phyloP scores from a whole-genome alignment of 1,284 basidiomycete species.

The Ustilago trichophora region DNA sequence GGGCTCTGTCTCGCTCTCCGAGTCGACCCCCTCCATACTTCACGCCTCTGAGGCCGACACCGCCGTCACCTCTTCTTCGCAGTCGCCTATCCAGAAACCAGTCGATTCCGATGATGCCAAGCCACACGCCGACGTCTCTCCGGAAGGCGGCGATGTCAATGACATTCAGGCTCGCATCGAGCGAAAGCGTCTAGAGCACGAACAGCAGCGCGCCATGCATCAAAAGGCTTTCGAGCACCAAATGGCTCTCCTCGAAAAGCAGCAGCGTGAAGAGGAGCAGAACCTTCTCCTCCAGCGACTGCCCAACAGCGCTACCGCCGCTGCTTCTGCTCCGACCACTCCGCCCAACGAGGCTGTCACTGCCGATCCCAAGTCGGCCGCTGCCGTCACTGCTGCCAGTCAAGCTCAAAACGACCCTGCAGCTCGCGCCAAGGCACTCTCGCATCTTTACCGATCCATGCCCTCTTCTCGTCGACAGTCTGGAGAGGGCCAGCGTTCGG shows the following conservation, averaged over 20 bases:
- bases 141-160: constrained; percentile 24
- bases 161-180: constrained; percentile 51
- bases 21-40: constrained; percentile 37
- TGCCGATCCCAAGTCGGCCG: constrained; percentile 19
- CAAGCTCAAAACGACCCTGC: constrained; percentile 2
- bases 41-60: constrained; percentile 34
- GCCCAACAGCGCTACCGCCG: constrained; percentile 9
- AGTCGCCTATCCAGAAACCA: constrained; percentile 14
- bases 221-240: constrained; percentile 56
- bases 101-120: constrained; percentile 18
- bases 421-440: constrained; percentile 8
- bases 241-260: constrained; percentile 50
- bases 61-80: constrained; percentile 24
- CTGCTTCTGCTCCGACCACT: constrained; percentile 46
- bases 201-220: constrained; percentile 53
- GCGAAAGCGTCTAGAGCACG: constrained; percentile 54
- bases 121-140: constrained; percentile 1
- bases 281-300: constrained; percentile 34
- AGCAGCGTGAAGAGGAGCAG: constrained; percentile 55
- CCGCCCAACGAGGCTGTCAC: constrained; percentile 29
- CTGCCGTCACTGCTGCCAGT: background rate
- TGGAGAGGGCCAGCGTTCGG: constrained; percentile 7
- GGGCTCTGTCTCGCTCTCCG: constrained; percentile 38
- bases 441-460: constrained; percentile 35
- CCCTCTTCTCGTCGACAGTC: constrained; percentile 44